These are phyloP conservation scores for Saccharomyces paradoxus DNA, from an alignment of 805 yeast genomes.

Conservation along the genomic window DNA sequence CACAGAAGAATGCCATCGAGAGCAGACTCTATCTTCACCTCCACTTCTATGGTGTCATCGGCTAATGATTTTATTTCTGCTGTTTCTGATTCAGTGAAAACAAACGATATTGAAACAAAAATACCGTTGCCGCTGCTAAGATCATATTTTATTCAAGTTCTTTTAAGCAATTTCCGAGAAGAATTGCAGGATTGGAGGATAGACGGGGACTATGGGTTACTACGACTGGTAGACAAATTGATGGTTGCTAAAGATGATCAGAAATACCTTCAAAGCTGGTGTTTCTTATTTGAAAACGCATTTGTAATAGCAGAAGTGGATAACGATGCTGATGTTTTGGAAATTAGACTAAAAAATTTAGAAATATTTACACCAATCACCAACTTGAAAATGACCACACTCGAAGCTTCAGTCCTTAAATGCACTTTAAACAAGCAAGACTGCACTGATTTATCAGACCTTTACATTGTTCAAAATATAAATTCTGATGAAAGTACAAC, in stretches of 20 bases:
- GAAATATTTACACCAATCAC: constrained; percentile 10
- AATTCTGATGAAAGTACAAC: constrained; percentile 25
- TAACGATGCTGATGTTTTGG: constrained; percentile 5
- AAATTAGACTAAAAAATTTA: constrained; percentile 7
- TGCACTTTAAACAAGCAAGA: constrained; percentile 3
- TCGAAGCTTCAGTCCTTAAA: constrained; percentile 20
- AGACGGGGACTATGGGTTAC: constrained; percentile 29
- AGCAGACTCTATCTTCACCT: constrained; percentile 9
- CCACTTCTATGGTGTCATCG: constrained; percentile 11
- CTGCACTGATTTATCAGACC: background rate
- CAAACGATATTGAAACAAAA: background rate
- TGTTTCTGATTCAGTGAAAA: background rate
- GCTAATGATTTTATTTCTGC: constrained; percentile 4
- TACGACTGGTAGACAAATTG: constrained; percentile 32
- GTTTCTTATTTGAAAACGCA: constrained; percentile 30
- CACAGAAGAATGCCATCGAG: background rate
- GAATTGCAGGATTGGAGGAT: constrained; percentile 20
- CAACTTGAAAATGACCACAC: constrained; percentile 13
- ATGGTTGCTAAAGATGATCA: constrained; percentile 25
- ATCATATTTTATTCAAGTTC: constrained; percentile 18
- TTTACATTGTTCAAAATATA: constrained; percentile 18
- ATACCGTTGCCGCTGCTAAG: constrained; percentile 19
- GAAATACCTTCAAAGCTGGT: constrained; percentile 22
- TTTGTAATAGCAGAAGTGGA: constrained; percentile 12
- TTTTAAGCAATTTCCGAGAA: constrained; percentile 14